Percentiles rank a stretch among this genome's conserved stretches.
phyloP scores from a whole-genome alignment of 75 land plant genomes.

The Sequoiadendron giganteum region DNA sequence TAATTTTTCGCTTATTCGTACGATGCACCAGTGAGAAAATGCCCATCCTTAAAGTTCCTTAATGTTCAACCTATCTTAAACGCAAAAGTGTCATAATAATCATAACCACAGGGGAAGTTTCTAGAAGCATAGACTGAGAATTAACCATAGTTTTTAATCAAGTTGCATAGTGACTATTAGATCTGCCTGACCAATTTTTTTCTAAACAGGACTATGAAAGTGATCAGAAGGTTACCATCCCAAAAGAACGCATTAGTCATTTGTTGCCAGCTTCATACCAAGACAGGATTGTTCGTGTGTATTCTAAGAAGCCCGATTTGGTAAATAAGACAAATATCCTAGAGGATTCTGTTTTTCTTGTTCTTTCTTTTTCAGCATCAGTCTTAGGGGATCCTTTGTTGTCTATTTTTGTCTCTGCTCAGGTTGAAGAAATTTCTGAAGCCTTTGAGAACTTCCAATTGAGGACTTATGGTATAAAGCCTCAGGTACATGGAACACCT shows the following conservation, averaged over 20 bases:
- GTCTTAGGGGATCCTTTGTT: not conserved
- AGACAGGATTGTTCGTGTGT: slow-evolving; percentile 88
- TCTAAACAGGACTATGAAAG: slow-evolving; percentile 75
- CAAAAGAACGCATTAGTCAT: slow-evolving; percentile 74
- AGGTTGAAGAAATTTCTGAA: slow-evolving; percentile 90
- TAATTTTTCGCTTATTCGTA: not conserved
- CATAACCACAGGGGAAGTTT: not conserved
- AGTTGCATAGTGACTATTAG: not conserved
- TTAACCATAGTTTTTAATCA: not conserved
- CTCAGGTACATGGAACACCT: slow-evolving; percentile 88
- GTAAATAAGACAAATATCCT: slow-evolving; percentile 31
- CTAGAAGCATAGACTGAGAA: not conserved
- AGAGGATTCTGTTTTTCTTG: not conserved
- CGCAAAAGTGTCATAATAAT: not conserved
- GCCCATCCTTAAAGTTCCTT: not conserved
- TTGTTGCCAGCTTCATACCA: slow-evolving; percentile 64
- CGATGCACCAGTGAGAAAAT: not conserved
- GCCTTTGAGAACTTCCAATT: slow-evolving; percentile 91
- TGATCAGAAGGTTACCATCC: slow-evolving; percentile 52
- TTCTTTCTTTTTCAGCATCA: not conserved
- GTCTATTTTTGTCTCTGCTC: slow-evolving; percentile 2
- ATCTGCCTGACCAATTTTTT: slow-evolving; percentile 5
- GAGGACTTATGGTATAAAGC: slow-evolving; percentile 67
- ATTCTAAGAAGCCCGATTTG: slow-evolving; percentile 85
- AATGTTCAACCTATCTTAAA: not conserved